These are phyloP conservation scores for Alternaria alternata DNA, from an alignment of 2,329 filamentous ascomycete species.

Conservation along the genomic window DNA sequence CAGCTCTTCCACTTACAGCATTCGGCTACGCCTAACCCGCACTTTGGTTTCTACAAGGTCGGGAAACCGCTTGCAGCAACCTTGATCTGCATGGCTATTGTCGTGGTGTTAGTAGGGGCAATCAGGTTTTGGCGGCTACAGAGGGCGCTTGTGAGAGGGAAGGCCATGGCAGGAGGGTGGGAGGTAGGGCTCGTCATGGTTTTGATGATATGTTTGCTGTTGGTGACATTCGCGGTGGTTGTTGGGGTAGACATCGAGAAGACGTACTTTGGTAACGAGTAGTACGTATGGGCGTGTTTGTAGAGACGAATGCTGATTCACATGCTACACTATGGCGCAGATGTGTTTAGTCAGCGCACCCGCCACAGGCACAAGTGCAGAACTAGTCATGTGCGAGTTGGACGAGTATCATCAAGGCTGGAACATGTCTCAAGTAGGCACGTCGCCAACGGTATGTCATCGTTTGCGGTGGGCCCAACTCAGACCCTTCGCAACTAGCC, in stretches of 20 bases:
- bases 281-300: not conserved
- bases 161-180: conserved; percentile 66
- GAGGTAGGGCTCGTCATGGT: conserved; percentile 62
- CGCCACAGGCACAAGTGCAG: not conserved
- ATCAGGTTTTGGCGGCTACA: conserved; percentile 69
- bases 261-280: conserved; percentile 7
- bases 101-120: conserved; percentile 62
- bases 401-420: not conserved
- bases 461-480: not conserved
- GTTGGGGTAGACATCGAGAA: conserved; percentile 31
- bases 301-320: not conserved
- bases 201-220: conserved; percentile 49
- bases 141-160: conserved; percentile 65
- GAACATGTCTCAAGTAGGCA: not conserved
- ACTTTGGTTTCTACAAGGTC: conserved; percentile 67
- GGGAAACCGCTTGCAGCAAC: conserved; percentile 66
- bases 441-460: not conserved
- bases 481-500: not conserved
- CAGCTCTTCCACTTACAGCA: conserved; percentile 73
- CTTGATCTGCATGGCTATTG: conserved; percentile 59
- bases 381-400: not conserved
- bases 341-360: not conserved
- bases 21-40: conserved; percentile 50
- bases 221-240: conserved; percentile 28
- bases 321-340: not conserved